Conservation (phyloP, 352 stramenopile genomes). For the Phytophthora brassicae region DNA sequence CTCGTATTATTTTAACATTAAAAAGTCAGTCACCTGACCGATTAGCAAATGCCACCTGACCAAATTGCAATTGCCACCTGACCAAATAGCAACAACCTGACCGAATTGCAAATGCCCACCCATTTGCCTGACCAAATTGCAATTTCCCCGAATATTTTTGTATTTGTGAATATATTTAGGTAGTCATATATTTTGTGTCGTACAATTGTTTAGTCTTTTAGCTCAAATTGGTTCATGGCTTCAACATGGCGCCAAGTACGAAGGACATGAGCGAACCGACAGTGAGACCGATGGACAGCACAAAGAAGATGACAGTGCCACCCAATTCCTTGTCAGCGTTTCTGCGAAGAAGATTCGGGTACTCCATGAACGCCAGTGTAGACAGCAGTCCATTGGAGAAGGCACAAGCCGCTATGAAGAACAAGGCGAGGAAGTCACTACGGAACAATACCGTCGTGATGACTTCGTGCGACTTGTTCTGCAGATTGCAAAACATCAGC, state of each 20-base stretch:
- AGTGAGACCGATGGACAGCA: slow-evolving; percentile 72
- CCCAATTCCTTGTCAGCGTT: slow-evolving; percentile 73
- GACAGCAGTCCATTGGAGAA: slow-evolving; percentile 77
- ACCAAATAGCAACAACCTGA: too few relatives aligned
- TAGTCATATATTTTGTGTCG: slow-evolving; percentile 1
- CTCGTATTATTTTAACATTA: too few relatives aligned
- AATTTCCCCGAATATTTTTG: too few relatives aligned
- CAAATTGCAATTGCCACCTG: too few relatives aligned
- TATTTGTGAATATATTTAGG: too few relatives aligned
- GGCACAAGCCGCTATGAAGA: slow-evolving; percentile 58
- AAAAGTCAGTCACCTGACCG: too few relatives aligned
- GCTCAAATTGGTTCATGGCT: slow-evolving; percentile 38
- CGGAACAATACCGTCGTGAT: slow-evolving; percentile 77
- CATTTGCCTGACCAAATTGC: too few relatives aligned
- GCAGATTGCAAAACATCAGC: slow-evolving; percentile 77
- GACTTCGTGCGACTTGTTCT: slow-evolving; percentile 62
- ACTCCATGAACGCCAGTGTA: slow-evolving; percentile 81
- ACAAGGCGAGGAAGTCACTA: slow-evolving; percentile 61
- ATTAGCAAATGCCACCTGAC: too few relatives aligned
- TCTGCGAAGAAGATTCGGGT: slow-evolving; percentile 50
- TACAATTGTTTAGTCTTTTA: too few relatives aligned
- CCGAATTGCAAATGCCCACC: too few relatives aligned
- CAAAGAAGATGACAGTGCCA: slow-evolving; percentile 83
- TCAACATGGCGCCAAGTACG: slow-evolving; percentile 72
- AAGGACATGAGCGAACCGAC: slow-evolving; percentile 79